Base-by-base conservation (phyloP, 345 rosid species). In the Bruguiera gymnorhiza region DNA sequence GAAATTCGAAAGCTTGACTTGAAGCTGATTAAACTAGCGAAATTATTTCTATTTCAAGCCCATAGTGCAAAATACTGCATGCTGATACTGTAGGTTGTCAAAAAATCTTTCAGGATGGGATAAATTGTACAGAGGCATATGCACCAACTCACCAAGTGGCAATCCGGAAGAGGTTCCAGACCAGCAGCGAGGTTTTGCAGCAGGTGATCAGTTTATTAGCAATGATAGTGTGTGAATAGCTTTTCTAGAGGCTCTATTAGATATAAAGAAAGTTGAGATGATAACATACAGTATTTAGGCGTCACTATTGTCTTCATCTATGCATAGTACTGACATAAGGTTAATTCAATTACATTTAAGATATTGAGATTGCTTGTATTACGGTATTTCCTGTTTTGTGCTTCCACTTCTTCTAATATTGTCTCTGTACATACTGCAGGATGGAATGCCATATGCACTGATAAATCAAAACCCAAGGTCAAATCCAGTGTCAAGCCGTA, bases 401-500 rank as follows among this genome's bases (percentile, higher is more conserved):
- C 50, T 75, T 60, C 55, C 56, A n/a, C 48, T 65, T 32, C 31
- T 36, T 64, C 27, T 64, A 1, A 27, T 57, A n/a, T 59, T 52
- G 7, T 8, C 36, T 54, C 21, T 56, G 16, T 26, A 48, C 60
- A 36, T 66, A 27, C 21, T 70, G 58, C 84, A 92, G 99, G 87
- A 56, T 75, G 72, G 69, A 75, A 72, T 85, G 77, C 58, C 27
- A 64, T 55, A 55, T 72, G 80, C 8, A 37, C 39, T 68, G 82
- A 78, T 71, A 83, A 75, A 70, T 67, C 66, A 24, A 87, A 83
- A 67, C 39, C 70, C 67, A 82, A 52, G 76, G 39, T 78, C 21
- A 83, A 80, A 78, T 73, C 84, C 30, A 59, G 67, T 30, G 60
- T 13, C 19, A 88, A 83, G 83, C 73, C 81, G 63, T 43, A 63